These are phyloP conservation scores for Grosmannia serpens DNA, from an alignment of 2,329 filamentous ascomycete species.

Conservation along the genomic window DNA sequence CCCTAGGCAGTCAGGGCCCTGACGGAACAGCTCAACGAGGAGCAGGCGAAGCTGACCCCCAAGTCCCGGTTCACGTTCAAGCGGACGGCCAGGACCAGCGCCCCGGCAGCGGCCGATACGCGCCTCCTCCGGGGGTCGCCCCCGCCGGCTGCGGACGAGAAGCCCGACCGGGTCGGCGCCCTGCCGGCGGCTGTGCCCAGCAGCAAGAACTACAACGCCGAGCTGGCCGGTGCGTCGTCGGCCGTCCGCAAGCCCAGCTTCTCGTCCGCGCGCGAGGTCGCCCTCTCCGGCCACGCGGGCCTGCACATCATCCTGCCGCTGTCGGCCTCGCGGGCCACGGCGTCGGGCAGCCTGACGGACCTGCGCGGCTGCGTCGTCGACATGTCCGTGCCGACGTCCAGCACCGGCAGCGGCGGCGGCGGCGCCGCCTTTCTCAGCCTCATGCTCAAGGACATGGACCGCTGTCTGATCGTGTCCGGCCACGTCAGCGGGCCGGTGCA, in stretches of 20 bases:
- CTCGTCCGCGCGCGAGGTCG: slow-evolving; percentile 47
- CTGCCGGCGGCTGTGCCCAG: slow-evolving; percentile 20
- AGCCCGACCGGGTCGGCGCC: slow-evolving; percentile 25
- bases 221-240: slow-evolving; percentile 31
- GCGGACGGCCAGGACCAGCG: slow-evolving; percentile 12
- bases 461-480: slow-evolving; percentile 66
- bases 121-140: slow-evolving; percentile 20
- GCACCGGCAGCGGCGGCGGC: slow-evolving; percentile 14
- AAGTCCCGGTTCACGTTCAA: slow-evolving; percentile 79
- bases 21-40: slow-evolving; percentile 64
- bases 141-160: slow-evolving; percentile 14
- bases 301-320: slow-evolving; percentile 67
- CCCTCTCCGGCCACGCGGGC: slow-evolving; percentile 54
- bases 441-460: slow-evolving; percentile 54
- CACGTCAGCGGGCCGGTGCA: slow-evolving; percentile 71
- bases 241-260: slow-evolving; percentile 50
- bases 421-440: slow-evolving; percentile 58
- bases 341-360: slow-evolving; percentile 61
- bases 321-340: slow-evolving; percentile 57
- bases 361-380: slow-evolving; percentile 65
- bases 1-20: slow-evolving; percentile 64
- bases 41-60: slow-evolving; percentile 55
- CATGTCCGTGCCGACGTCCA: slow-evolving; percentile 54
- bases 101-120: slow-evolving; percentile 25
- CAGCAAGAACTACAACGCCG: slow-evolving; percentile 46